phyloP scores from a whole-genome alignment of 139 green algal species.

The Micractinium conductrix region DNA sequence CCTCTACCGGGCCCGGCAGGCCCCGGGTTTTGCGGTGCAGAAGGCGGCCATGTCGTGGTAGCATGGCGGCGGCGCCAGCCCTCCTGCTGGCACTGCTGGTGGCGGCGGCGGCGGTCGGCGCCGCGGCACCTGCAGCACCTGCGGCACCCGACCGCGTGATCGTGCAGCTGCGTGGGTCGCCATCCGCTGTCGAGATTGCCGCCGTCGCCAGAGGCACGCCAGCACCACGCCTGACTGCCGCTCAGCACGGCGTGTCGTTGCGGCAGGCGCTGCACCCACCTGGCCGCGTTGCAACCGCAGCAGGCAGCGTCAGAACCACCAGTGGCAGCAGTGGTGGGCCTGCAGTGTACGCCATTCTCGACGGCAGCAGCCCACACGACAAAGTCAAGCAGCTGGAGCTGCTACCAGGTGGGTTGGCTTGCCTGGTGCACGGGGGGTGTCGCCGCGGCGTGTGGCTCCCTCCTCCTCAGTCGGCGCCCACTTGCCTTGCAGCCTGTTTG shows the following conservation, averaged over 20 bases:
- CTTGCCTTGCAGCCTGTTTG: neutral
- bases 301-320: neutral
- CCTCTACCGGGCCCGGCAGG: no score
- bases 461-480: neutral
- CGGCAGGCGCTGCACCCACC: neutral
- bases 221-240: neutral
- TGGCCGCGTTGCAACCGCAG: neutral
- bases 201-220: neutral
- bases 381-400: constrained; percentile 39
- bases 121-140: neutral
- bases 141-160: neutral
- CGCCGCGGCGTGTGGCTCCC: neutral
- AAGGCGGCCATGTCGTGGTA: neutral
- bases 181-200: neutral
- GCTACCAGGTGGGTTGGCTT: neutral
- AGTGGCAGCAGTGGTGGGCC: neutral
- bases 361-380: constrained; percentile 18
- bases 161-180: neutral
- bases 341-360: constrained; percentile 33
- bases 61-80: neutral
- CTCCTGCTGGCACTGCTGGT: neutral
- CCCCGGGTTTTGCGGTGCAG: no score
- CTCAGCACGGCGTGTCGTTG: constrained; percentile 5
- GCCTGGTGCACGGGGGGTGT: neutral
- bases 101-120: neutral